Evolutionary conservation across 106 monocot genomes (phyloP), one percentile per base, ranked within the genome.

Genomic region (Narthecium ossifragum): DNA sequence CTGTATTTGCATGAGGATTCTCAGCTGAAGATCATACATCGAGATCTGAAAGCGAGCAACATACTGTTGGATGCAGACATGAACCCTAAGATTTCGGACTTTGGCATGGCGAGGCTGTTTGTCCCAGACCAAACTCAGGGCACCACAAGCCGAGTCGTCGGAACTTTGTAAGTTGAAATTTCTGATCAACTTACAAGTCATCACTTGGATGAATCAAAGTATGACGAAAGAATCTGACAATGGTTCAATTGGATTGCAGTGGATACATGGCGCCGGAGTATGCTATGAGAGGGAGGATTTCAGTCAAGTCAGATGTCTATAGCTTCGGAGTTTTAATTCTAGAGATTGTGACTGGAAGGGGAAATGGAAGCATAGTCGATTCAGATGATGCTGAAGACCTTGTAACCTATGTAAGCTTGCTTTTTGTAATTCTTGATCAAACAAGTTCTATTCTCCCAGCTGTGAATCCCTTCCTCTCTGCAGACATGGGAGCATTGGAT

Each of bases 221-320:
- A 49, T 49, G 9, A 49, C 8, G 0, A 0, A 2, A 24, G 49
- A 22, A 20, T 5, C 18, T 49, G 2, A 46, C 15, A 8, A 17
- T 49, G 21, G 21, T 23, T 34, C 18, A 4, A 43, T 17, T 33
- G 15, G 17, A 13, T 50, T 64, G 31, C 21, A 64, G 64, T 49
- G 64, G 64, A 51, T 64, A 64, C 31, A 64, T 64, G 21, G 49
- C 64, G 12, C 64, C 64, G 26, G 64, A 64, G 48, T 64, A 64
- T 25, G 51, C 31, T 13, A 34, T 51, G 34, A 33, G 31, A 24
- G 64, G 64, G 17, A 50, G 26, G n/a, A 20, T 51, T 26, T 51
- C 51, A 13, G 30, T 13, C 0, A 64, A 64, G 50, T 49, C 51
- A 25, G 64, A 64, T 37, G 34, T 31, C 15, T 51, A 22, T 37